Conservation (phyloP, 306 rosid species). For the Dryas drummondii region DNA sequence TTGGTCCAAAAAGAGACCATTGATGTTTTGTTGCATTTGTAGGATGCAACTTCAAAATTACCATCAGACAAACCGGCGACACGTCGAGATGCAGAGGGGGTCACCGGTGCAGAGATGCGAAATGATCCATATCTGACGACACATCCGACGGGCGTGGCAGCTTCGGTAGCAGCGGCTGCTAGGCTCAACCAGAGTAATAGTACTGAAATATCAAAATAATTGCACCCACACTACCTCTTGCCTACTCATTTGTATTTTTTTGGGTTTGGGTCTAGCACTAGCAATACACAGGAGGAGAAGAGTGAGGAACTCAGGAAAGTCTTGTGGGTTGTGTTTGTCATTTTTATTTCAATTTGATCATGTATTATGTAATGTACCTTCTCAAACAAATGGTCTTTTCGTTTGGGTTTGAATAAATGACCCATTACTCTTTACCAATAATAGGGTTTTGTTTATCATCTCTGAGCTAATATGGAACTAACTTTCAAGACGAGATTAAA, state of each 20-base stretch:
- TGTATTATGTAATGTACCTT: neutral
- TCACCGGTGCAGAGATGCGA: slow-evolving; percentile 67
- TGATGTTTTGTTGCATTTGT: neutral
- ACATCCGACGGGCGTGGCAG: slow-evolving; percentile 65
- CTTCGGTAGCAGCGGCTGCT: slow-evolving; percentile 67
- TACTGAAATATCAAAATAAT: slow-evolving; percentile 5
- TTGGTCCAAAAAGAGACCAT: too few species aligned
- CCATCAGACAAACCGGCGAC: slow-evolving; percentile 59
- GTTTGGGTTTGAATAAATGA: neutral
- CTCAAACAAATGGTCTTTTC: neutral
- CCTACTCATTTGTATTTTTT: too few species aligned
- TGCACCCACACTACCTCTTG: neutral
- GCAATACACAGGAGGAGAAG: neutral
- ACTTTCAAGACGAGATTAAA: too few species aligned
- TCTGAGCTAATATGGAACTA: too few species aligned
- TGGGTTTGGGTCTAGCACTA: neutral
- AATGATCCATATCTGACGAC: slow-evolving; percentile 63
- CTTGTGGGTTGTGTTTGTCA: neutral
- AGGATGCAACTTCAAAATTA: slow-evolving; percentile 56
- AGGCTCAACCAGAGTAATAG: slow-evolving; percentile 48
- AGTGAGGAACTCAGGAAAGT: neutral
- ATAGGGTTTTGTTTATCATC: too few species aligned
- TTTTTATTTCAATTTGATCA: neutral
- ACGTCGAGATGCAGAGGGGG: slow-evolving; percentile 62
- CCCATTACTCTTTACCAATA: neutral